Conservation (phyloP, 2,329 filamentous ascomycete genomes). For the Alternaria triticina region DNA sequence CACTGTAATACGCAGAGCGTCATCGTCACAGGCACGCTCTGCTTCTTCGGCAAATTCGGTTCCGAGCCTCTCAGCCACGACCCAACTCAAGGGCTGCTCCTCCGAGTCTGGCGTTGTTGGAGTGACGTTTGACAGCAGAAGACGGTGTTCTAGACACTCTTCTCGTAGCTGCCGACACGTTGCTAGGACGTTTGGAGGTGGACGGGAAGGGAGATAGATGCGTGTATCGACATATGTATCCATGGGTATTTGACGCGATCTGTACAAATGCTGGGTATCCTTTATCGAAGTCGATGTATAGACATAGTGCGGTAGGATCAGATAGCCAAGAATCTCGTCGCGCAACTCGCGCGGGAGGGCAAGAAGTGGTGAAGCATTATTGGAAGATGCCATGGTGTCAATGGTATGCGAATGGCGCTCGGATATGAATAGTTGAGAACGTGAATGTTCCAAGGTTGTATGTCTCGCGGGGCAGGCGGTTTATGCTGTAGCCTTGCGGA, state of each 20-base stretch:
- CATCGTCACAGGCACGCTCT: slow-evolving; percentile 30
- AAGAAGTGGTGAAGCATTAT: slow-evolving; percentile 13
- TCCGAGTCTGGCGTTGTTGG: not conserved
- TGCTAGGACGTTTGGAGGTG: slow-evolving; percentile 27
- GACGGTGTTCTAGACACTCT: slow-evolving; percentile 30
- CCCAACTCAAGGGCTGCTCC: slow-evolving; percentile 10
- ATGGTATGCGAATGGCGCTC: not conserved
- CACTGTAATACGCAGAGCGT: slow-evolving; percentile 30
- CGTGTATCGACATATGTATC: slow-evolving; percentile 34
- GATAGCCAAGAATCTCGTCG: slow-evolving; percentile 32
- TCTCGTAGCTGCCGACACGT: slow-evolving; percentile 36
- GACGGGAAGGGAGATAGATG: slow-evolving; percentile 32
- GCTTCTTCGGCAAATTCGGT: slow-evolving; percentile 23
- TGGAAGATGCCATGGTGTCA: not conserved
- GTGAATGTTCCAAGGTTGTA: not conserved
- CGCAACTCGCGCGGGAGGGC: slow-evolving; percentile 36
- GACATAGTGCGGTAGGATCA: slow-evolving; percentile 26
- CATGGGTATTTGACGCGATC: not conserved
- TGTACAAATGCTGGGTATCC: slow-evolving; percentile 18
- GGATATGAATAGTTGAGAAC: not conserved
- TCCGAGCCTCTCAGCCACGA: slow-evolving; percentile 17
- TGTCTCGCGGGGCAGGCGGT: not conserved
- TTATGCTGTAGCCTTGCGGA: not conserved
- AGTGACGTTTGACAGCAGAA: slow-evolving; percentile 10
- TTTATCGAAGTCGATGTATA: slow-evolving; percentile 29